phyloP scores from a whole-genome alignment of 140 eudicot genomes.

The Oenanthe javanica region DNA sequence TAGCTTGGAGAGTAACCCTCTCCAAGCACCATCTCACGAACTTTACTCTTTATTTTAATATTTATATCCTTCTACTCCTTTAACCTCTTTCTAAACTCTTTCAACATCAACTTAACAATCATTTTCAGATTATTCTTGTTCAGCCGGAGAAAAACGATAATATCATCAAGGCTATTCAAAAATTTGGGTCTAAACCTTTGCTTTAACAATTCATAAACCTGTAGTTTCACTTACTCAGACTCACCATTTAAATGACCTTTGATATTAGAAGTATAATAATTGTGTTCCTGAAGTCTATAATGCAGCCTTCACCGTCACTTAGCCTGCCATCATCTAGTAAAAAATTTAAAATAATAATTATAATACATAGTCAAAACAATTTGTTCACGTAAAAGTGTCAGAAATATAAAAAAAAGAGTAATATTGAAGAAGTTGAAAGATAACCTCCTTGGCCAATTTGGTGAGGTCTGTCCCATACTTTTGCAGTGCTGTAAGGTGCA shows the following conservation, averaged over 20 bases:
- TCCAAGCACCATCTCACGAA: no score
- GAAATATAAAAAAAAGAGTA: no score
- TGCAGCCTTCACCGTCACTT: background rate
- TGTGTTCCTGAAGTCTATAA: conserved; percentile 1
- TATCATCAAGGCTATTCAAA: conserved; percentile 2
- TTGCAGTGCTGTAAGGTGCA: no score
- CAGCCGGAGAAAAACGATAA: background rate
- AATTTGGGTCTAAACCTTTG: background rate
- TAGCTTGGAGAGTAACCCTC: no score
- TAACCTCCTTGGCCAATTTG: no score
- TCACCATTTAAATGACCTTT: background rate
- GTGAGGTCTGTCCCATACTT: no score
- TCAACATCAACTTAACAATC: conserved; percentile 1
- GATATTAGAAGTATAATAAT: background rate
- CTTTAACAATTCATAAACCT: background rate
- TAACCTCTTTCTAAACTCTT: background rate
- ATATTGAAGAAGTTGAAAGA: no score
- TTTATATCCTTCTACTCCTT: no score
- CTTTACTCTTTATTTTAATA: no score
- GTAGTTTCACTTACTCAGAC: background rate
- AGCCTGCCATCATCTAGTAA: conserved; percentile 1
- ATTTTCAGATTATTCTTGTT: background rate
- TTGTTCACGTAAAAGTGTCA: no score
- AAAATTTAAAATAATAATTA: no score
- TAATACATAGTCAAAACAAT: no score